phyloP scores from a whole-genome alignment of 768 basidiomycete genomes.

The Tylopilus vinaceipallidus region DNA sequence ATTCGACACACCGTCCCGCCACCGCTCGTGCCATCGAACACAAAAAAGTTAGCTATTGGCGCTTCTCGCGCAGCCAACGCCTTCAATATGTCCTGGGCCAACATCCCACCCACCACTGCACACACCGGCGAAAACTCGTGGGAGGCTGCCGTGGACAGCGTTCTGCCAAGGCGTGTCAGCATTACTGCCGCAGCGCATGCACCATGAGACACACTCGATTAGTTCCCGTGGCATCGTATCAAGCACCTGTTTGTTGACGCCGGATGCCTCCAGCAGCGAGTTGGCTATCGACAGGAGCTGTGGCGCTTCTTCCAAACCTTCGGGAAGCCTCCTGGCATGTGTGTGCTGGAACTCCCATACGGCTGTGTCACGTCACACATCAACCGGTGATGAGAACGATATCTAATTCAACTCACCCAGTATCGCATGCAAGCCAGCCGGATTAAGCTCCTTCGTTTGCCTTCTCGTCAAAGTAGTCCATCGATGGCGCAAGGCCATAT shows the following conservation, averaged over 20 bases:
- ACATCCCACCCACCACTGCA: slow-evolving; percentile 91
- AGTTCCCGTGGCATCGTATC: slow-evolving; percentile 53
- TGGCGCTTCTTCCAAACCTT: slow-evolving; percentile 41
- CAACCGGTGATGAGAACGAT: slow-evolving; percentile 3
- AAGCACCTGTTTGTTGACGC: slow-evolving; percentile 70
- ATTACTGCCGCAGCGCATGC: not conserved
- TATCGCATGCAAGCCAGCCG: slow-evolving; percentile 65
- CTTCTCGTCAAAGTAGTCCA: slow-evolving; percentile 71
- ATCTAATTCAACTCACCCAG: slow-evolving; percentile 49
- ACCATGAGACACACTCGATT: slow-evolving; percentile 48
- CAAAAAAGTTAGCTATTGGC: slow-evolving; percentile 90
- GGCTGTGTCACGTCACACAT: slow-evolving; percentile 44
- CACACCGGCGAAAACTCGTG: slow-evolving; percentile 92
- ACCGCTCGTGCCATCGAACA: slow-evolving; percentile 82
- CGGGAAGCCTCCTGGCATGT: slow-evolving; percentile 58
- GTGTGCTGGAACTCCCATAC: slow-evolving; percentile 78
- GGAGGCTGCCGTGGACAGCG: slow-evolving; percentile 62
- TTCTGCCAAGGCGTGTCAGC: slow-evolving; percentile 43
- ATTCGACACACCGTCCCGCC: slow-evolving; percentile 64
- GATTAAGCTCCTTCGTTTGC: slow-evolving; percentile 83
- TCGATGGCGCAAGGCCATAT: slow-evolving; percentile 59
- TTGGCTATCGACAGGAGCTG: slow-evolving; percentile 69
- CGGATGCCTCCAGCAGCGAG: slow-evolving; percentile 53
- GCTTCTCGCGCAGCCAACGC: slow-evolving; percentile 87
- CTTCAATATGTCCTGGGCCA: slow-evolving; percentile 94